These are phyloP conservation scores for Aureobasidium sp. DNA, from an alignment of 2,329 filamentous ascomycete species.

Conservation along the genomic window DNA sequence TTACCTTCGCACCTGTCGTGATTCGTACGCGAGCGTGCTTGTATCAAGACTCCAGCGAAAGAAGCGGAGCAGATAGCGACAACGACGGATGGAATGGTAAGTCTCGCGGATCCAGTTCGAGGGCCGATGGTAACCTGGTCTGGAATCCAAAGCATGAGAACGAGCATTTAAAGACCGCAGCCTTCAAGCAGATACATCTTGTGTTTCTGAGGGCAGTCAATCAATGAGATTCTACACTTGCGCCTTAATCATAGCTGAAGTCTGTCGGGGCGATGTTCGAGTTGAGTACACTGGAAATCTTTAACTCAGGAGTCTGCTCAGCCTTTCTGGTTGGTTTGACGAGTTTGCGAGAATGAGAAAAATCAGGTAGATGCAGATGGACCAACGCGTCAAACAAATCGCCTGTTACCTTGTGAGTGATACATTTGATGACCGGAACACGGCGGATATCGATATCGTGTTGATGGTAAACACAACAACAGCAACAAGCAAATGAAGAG, in stretches of 20 bases:
- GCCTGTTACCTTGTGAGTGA: background rate
- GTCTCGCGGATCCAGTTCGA: background rate
- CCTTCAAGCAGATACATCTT: background rate
- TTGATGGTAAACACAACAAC: background rate
- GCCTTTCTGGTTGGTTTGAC: background rate
- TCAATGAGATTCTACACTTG: background rate
- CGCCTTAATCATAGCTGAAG: background rate
- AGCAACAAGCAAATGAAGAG: background rate
- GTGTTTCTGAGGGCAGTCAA: background rate
- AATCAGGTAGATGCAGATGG: background rate
- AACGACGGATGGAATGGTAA: background rate
- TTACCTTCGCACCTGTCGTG: too few relatives aligned
- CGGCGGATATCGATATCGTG: background rate
- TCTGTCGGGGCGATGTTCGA: background rate
- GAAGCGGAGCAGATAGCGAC: background rate
- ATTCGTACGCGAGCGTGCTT: background rate
- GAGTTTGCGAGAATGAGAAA: background rate
- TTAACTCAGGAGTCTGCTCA: too few relatives aligned
- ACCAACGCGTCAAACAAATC: background rate
- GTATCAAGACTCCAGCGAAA: background rate
- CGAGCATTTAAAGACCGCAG: background rate
- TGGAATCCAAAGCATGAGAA: background rate
- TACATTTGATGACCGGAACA: background rate
- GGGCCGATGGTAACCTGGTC: background rate
- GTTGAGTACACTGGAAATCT: background rate